Conservation (phyloP, 73 alveolate species). For the Paraurostyla sp. region DNA sequence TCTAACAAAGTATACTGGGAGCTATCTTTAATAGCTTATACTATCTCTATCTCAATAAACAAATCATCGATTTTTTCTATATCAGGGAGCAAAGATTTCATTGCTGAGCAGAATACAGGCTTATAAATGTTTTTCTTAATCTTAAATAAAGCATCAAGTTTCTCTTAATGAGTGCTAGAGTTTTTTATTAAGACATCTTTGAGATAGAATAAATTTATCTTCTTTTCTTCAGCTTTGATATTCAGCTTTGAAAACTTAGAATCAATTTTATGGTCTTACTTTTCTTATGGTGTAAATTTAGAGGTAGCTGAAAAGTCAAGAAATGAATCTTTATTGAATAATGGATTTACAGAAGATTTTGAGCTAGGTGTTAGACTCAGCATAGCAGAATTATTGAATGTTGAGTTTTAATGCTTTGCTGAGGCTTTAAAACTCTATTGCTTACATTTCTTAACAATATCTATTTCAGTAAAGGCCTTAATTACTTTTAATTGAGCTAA, state of each 20-base stretch:
- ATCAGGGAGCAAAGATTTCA: conserved; percentile 34
- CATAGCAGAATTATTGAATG: not conserved
- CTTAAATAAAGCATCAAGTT: conserved; percentile 31
- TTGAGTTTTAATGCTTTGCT: too few species aligned
- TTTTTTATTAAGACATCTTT: conserved; percentile 16
- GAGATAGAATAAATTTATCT: conserved; percentile 30
- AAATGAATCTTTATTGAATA: not conserved
- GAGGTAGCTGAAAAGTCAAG: too few species aligned
- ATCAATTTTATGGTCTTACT: too few species aligned
- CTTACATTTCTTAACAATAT: conserved; percentile 17
- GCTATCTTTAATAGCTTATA: not conserved
- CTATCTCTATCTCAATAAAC: conserved; percentile 10
- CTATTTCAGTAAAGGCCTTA: conserved; percentile 31
- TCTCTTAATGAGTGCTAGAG: not conserved
- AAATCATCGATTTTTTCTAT: not conserved
- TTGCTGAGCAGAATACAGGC: conserved; percentile 30
- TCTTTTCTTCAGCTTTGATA: conserved; percentile 10
- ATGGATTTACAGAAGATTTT: not conserved
- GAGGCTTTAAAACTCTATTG: too few species aligned
- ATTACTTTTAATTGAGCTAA: conserved; percentile 5
- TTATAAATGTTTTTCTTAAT: not conserved
- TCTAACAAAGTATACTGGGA: not conserved
- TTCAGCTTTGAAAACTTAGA: conserved; percentile 15
- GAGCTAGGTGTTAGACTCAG: not conserved
- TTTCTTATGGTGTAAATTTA: too few species aligned